A percentile compares a stretch with the other conserved stretches of the same genome.
Conservation (phyloP, 805 yeast genomes). For the Wickerhamomyces mucosus region DNA sequence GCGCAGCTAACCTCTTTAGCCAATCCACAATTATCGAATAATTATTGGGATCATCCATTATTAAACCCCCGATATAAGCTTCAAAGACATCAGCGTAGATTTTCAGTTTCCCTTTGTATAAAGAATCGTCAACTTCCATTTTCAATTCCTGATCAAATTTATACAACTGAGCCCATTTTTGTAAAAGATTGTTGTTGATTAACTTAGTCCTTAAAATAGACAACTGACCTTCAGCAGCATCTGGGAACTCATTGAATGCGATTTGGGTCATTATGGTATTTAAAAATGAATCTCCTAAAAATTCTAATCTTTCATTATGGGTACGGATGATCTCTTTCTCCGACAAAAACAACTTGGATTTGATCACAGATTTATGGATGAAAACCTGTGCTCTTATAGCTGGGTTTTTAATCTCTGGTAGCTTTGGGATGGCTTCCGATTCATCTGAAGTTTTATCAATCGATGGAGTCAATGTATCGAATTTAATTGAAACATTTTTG, state of each 20-base stretch:
- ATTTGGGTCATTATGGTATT: constrained; percentile 64
- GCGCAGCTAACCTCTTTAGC: constrained; percentile 43
- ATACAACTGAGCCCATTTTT: constrained; percentile 61
- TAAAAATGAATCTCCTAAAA: constrained; percentile 80
- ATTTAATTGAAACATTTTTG: neutral
- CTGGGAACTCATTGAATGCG: constrained; percentile 56
- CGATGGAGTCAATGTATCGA: constrained; percentile 17
- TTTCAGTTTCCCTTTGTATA: constrained; percentile 52
- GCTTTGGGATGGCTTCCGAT: constrained; percentile 41
- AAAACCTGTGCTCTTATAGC: constrained; percentile 62
- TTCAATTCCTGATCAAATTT: constrained; percentile 51
- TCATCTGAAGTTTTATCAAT: neutral
- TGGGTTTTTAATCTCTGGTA: constrained; percentile 59
- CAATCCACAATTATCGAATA: constrained; percentile 43
- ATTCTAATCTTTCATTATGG: constrained; percentile 84
- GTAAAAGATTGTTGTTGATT: constrained; percentile 64
- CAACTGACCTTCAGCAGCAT: constrained; percentile 71
- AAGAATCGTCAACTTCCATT: constrained; percentile 36
- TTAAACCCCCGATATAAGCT: constrained; percentile 85
- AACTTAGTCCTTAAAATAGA: constrained; percentile 60
- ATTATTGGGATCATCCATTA: constrained; percentile 43
- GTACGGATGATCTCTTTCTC: constrained; percentile 46
- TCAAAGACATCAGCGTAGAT: constrained; percentile 85
- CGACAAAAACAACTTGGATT: constrained; percentile 46
- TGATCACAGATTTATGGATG: constrained; percentile 67